Evolutionary conservation across 2,329 filamentous ascomycete species (phyloP).

Genomic region (Pseudocercospora pini-densiflorae): DNA sequence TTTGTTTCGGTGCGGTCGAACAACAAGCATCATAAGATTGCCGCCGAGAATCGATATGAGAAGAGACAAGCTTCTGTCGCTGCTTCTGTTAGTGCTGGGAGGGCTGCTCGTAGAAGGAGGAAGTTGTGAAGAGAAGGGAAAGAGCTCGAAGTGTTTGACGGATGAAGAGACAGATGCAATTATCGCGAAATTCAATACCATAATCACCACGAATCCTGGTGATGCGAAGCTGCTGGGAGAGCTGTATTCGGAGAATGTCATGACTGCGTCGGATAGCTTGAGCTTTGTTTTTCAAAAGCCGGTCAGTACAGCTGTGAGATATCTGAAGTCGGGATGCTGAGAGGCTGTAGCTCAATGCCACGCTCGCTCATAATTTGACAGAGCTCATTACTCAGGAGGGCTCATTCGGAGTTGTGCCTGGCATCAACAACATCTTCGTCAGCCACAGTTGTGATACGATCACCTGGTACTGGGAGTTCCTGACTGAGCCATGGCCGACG

Average conservation of each 20-base stretch:
- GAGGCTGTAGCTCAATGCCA: constrained; percentile 18
- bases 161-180: constrained; percentile 12
- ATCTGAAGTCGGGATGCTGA: neutral
- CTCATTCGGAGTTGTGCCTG: constrained; percentile 14
- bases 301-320: constrained; percentile 6
- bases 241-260: constrained; percentile 16
- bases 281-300: constrained; percentile 19
- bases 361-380: constrained; percentile 17
- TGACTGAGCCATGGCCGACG: constrained; percentile 22
- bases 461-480: constrained; percentile 32
- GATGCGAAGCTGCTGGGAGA: constrained; percentile 7
- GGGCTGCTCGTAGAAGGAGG: constrained; percentile 10
- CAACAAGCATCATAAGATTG: neutral
- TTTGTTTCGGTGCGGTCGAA: constrained; percentile 14
- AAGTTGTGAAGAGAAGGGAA: constrained; percentile 9
- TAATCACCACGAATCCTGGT: constrained; percentile 14
- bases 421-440: constrained; percentile 25
- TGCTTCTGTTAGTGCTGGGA: constrained; percentile 14
- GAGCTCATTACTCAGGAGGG: constrained; percentile 27
- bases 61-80: constrained; percentile 2
- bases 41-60: neutral
- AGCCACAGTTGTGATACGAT: constrained; percentile 27
- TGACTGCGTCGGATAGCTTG: constrained; percentile 18
- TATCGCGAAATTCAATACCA: constrained; percentile 9
- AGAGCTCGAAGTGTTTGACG: constrained; percentile 12